Evolutionary conservation across 371 early-diverging fungal genomes (phyloP), one percentile per base, ranked within the genome.

Genomic region (Mucor circinelloides): DNA sequence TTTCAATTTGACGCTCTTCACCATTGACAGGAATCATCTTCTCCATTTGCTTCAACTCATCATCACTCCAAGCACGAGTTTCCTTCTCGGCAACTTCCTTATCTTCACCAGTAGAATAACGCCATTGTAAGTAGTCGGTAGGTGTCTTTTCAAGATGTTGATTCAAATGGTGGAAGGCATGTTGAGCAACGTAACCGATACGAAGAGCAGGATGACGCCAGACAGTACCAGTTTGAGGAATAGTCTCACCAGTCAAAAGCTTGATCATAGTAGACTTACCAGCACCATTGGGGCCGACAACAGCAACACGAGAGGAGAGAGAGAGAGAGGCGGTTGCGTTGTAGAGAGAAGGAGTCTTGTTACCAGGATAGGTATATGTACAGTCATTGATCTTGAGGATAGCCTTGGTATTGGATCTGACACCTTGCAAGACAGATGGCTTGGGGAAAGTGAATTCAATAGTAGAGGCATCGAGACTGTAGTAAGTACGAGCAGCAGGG

Each of bases 251-350:
- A 6, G 93, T 89, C 67, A 95, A 77, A 27, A 94, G 73, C 79
- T 94, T 93, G 74, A 94, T 87, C 80, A 94, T 80, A 6, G 94
- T 96, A 40, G 92, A 91, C 71, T 96, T 96, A 65, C 96, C 96
- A 58, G 91, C 91, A 78, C 90, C 90, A 72, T 92, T 91, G 27
- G 89, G 86, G 23, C 95, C 95, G 32, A 95, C 82, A 38, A 94
- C 88, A 61, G 90, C 93, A 27, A 94, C 92, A 69, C 93, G 89
- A 13, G 92, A 91, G 12, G 90, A 87, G n/a, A 91, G 83, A 12
- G 88, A 90, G 27, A 92, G 80, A 21, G 79, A 82, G 12, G 89
- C 87, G 19, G 87, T 77, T 32, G 90, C 87, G 64, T 88, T 82
- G 40, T 72, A 64, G 40, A 95, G 77, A 21, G 91, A 87, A 27